These are phyloP conservation scores for Cryptosporidium sp. DNA, from an alignment of 169 alveolate genomes.

Conservation along the genomic window DNA sequence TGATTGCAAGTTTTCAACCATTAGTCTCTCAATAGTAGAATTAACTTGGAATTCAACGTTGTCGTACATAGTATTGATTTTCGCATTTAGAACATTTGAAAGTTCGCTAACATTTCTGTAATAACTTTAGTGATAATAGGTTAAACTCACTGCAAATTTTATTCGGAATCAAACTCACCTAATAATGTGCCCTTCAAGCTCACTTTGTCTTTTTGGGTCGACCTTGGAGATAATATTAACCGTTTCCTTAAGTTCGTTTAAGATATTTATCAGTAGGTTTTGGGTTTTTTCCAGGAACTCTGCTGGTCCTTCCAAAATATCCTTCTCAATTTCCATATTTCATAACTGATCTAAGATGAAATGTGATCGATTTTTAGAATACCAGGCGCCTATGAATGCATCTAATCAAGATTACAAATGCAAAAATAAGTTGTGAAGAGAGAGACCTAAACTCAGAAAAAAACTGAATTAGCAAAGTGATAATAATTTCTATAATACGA, in stretches of 20 bases:
- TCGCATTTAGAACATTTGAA: slow-evolving; percentile 29
- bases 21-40: slow-evolving; percentile 36
- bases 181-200: slow-evolving; percentile 38
- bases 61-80: slow-evolving; percentile 34
- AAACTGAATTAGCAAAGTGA: too few relatives aligned
- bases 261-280: slow-evolving; percentile 8
- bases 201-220: slow-evolving; percentile 35
- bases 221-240: slow-evolving; percentile 49
- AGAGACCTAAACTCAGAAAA: background rate
- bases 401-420: background rate
- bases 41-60: slow-evolving; percentile 56
- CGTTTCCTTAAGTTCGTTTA: slow-evolving; percentile 40
- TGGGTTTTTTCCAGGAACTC: slow-evolving; percentile 38
- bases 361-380: background rate
- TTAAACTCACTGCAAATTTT: background rate
- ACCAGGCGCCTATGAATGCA: background rate
- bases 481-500: too few relatives aligned
- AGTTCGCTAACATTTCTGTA: slow-evolving; percentile 36
- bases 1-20: slow-evolving; percentile 16
- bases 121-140: background rate
- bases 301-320: slow-evolving; percentile 1
- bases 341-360: background rate
- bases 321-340: background rate
- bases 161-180: slow-evolving; percentile 4
- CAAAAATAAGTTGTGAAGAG: background rate